Base-by-base conservation (phyloP, 176 grass and related monocot species). In the Canna indica region DNA sequence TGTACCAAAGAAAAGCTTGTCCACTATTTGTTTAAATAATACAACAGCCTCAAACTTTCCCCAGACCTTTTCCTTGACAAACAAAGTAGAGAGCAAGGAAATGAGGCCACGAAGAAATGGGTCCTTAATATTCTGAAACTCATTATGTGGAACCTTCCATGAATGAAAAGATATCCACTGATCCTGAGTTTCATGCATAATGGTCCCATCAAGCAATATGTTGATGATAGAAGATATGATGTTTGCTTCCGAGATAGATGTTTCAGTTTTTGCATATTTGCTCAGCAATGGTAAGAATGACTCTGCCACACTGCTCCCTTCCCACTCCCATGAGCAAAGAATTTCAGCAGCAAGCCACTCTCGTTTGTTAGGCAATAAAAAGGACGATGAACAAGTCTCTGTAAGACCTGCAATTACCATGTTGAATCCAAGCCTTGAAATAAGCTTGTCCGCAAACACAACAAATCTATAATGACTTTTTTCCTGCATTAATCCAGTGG, bases 321-420 rank as follows among this genome's bases (percentile, higher is more conserved):
- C 72, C 93, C 88, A 96, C 41, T 83, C 83, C 93, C 88, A 91
- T 69, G 86, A 81, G 76, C 83, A 96, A 76, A 96, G 75, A 56
- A 96, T 80, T 70, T 91, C 88, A 83, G 79, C 80, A 35, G 93
- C 93, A 78, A 96, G 79, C 93, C 93, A 97, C 67, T 76, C 81
- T 74, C 68, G 68, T 22, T 86, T 88, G 29, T 81, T 81, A 47
- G 68, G 67, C 36, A 82, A 74, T 53, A 75, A 70, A 76, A 69
- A 52, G 10, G 70, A 42, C 57, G 76, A 58, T 68, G 71, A 30
- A 42, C 34, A 64, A 63, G 68, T 73, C 83, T 80, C 80, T 47
- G 84, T 72, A 85, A 83, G 53, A 74, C 91, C 93, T 77, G 74
- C 73, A 68, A 97, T 83, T 81, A 91, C 83, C 70, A 85, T 84